Base-by-base conservation (phyloP, 257 asterid genomes). In the Nicotiana noctiflora region DNA sequence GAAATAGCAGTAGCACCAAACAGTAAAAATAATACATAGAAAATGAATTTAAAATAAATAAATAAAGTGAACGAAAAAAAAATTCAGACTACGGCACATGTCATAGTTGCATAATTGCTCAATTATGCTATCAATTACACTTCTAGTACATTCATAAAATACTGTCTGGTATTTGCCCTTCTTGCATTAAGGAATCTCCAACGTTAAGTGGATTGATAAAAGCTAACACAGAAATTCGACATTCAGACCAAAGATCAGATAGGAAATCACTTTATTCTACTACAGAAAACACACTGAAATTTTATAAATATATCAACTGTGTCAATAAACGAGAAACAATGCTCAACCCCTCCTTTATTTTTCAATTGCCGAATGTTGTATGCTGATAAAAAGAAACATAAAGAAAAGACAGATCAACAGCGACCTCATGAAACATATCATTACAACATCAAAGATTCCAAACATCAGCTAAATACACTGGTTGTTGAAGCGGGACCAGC, bases 391-490 rank as follows among this genome's bases (percentile, higher is more conserved):
- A 74, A 74, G 49, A 8, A 40, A 40, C 51, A 60, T 13, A 23
- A 25, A 74, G 46, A 74, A 49, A 25, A 21, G 27, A 51, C 1
- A 4, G 5, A 51, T 40, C 49, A 44, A 34, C 32, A 21, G 59
- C 37, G 49, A 12, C 79, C 62, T 49, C 79, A 25, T 15, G 27
- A 13, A 10, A 19, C 10, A 49, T 6, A 74, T 51, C 25, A 49
- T 74, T 40, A 49, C 79, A 74, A 49, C 60, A 74, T 7, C 15
- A 74, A 23, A 40, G 34, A 60, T 60, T 72, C 44, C 57, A 19
- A 37, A 27, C 23, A 78, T 78, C 70, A 78, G 44, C 81, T 59
- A 57, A 78, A 37, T 78, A 78, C 74, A 78, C 81, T 60, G 21
- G 74, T 25, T 14, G 74, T 25, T 21, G 74, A 78, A 78, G 65